phyloP scores from a whole-genome alignment of 495 filamentous ascomycete species.

The Symbiotaphrina buchneri region DNA sequence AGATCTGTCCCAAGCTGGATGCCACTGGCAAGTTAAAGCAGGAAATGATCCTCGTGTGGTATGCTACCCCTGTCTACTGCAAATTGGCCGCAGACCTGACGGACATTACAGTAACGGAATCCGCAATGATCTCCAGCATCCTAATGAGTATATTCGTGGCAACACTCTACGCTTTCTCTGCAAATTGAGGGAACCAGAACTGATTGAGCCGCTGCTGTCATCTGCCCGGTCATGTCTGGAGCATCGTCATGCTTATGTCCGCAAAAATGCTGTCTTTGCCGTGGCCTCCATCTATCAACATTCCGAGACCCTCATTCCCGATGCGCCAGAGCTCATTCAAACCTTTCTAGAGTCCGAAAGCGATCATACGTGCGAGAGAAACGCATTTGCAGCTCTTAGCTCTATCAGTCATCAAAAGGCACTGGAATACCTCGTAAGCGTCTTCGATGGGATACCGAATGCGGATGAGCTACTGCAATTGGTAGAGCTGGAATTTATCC shows the following conservation, averaged over 20 bases:
- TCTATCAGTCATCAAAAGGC: slow-evolving; percentile 88
- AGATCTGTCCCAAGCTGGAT: slow-evolving; percentile 94
- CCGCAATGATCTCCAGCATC: slow-evolving; percentile 85
- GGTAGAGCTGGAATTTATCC: slow-evolving; percentile 86
- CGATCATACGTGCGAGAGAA: slow-evolving; percentile 92
- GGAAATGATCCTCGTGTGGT: slow-evolving; percentile 99
- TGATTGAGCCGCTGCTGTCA: slow-evolving; percentile 86
- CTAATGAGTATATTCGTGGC: slow-evolving; percentile 95
- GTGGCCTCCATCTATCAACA: slow-evolving; percentile 83
- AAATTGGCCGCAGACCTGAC: background rate
- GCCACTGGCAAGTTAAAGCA: slow-evolving; percentile 84
- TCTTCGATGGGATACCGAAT: slow-evolving; percentile 85
- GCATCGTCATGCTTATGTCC: slow-evolving; percentile 89
- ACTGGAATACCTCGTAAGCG: slow-evolving; percentile 67
- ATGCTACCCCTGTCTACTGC: slow-evolving; percentile 15
- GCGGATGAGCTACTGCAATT: slow-evolving; percentile 86
- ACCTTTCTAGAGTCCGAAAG: slow-evolving; percentile 80
- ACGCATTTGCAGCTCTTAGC: slow-evolving; percentile 82
- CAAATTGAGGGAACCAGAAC: slow-evolving; percentile 88
- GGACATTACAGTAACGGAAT: slow-evolving; percentile 65
- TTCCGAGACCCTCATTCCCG: slow-evolving; percentile 79
- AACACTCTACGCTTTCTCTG: slow-evolving; percentile 91
- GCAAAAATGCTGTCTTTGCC: slow-evolving; percentile 94
- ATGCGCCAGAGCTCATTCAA: slow-evolving; percentile 81
- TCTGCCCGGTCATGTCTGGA: slow-evolving; percentile 81